Percentiles rank a stretch among this genome's conserved stretches.
phyloP scores from a whole-genome alignment of 306 rosid species.

The Lupinus albus region DNA sequence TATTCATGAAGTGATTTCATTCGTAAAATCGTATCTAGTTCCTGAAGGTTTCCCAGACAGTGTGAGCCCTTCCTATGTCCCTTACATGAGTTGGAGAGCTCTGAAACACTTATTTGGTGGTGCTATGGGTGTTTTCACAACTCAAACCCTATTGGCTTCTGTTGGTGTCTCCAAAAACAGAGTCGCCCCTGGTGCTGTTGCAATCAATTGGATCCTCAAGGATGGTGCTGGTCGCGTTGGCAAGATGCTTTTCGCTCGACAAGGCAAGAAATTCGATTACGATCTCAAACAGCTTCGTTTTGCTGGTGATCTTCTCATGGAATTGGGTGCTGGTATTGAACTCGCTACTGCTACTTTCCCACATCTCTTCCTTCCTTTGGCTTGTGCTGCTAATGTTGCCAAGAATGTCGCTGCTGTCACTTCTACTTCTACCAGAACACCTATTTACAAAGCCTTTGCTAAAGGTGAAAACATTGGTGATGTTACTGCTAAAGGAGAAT shows the following conservation, averaged over 20 bases:
- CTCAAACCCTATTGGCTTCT: conserved; percentile 84
- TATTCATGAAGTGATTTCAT: conserved; percentile 45
- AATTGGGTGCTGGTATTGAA: conserved; percentile 96
- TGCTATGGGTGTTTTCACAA: conserved; percentile 99
- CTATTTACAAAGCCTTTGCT: conserved; percentile 98
- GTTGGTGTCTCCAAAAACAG: conserved; percentile 82
- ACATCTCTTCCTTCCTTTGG: conserved; percentile 93
- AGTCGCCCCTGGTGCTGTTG: conserved; percentile 82
- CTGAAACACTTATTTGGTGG: conserved; percentile 98
- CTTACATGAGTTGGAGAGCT: conserved; percentile 98
- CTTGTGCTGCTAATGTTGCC: conserved; percentile 96
- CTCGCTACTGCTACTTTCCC: conserved; percentile 89
- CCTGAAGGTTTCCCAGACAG: conserved; percentile 95
- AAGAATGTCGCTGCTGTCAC: conserved; percentile 99
- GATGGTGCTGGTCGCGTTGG: conserved; percentile 99
- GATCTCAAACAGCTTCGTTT: conserved; percentile 95
- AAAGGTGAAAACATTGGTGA: conserved; percentile 98
- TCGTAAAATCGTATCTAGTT: conserved; percentile 86
- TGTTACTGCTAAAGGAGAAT: conserved; percentile 99
- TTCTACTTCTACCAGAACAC: conserved; percentile 97
- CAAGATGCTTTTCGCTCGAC: conserved; percentile 95
- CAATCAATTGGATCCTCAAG: conserved; percentile 98
- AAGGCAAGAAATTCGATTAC: conserved; percentile 96
- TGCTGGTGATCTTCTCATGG: conserved; percentile 96
- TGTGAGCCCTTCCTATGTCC: conserved; percentile 88